These are phyloP conservation scores for Cercospora beticola DNA, from an alignment of 2,329 filamentous ascomycete species.

Conservation along the genomic window DNA sequence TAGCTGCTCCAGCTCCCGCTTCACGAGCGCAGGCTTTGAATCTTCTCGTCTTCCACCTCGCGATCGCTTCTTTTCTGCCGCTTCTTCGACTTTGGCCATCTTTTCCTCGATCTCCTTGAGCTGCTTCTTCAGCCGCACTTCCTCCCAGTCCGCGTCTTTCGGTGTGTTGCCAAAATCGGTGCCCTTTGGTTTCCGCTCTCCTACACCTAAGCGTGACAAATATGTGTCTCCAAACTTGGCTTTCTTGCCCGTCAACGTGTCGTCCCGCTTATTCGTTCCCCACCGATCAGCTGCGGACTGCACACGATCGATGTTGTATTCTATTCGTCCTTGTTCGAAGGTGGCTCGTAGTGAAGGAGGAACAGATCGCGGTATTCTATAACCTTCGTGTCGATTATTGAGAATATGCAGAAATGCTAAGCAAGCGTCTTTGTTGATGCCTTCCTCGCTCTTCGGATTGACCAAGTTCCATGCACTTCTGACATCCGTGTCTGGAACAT, in stretches of 20 bases:
- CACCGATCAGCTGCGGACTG: conserved; percentile 66
- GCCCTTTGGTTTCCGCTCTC: conserved; percentile 72
- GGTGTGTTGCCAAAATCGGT: conserved; percentile 87
- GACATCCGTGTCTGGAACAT: conserved; percentile 73
- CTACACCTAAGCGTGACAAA: conserved; percentile 79
- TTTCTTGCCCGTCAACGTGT: conserved; percentile 82
- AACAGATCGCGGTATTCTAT: conserved; percentile 85
- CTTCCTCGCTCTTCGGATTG: conserved; percentile 78
- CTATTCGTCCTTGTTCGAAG: conserved; percentile 94
- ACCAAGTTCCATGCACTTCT: conserved; percentile 95
- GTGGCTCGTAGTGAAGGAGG: conserved; percentile 86
- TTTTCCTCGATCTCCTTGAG: conserved; percentile 85
- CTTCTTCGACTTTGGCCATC: conserved; percentile 77
- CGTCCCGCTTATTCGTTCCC: conserved; percentile 75
- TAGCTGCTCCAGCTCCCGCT: conserved; percentile 89
- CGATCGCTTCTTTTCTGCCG: conserved; percentile 52
- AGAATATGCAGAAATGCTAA: conserved; percentile 96
- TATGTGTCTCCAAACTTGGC: conserved; percentile 98
- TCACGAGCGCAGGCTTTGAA: conserved; percentile 84
- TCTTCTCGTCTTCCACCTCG: conserved; percentile 57
- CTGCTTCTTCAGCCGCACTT: conserved; percentile 91
- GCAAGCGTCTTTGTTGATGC: conserved; percentile 91
- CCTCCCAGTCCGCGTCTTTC: conserved; percentile 92
- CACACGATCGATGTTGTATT: conserved; percentile 86
- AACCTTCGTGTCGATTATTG: conserved; percentile 93